Conservation (phyloP, 1,284 basidiomycete genomes). For the Stygiomarasmius scandens region DNA sequence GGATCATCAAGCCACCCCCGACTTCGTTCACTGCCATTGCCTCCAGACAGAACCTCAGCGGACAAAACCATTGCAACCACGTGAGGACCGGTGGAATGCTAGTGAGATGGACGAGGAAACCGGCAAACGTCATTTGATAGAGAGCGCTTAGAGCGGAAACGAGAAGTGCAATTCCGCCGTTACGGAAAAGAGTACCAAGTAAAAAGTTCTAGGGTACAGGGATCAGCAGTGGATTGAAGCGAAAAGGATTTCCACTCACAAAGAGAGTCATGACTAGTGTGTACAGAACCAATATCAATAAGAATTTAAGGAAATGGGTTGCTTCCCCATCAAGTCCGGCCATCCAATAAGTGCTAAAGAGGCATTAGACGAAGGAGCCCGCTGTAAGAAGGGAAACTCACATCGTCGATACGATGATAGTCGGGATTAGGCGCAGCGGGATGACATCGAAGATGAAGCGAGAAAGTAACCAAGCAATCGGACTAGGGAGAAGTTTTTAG, state of each 20-base stretch:
- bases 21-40: constrained; percentile 90
- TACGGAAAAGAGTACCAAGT: constrained; percentile 78
- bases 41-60: constrained; percentile 77
- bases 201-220: constrained; percentile 77
- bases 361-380: constrained; percentile 10
- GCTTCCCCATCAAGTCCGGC: constrained; percentile 77
- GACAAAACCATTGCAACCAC: constrained; percentile 84
- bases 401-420: constrained; percentile 82
- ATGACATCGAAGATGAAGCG: constrained; percentile 84
- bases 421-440: constrained; percentile 82
- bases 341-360: constrained; percentile 84
- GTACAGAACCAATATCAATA: constrained; percentile 77
- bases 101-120: constrained; percentile 82
- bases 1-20: constrained; percentile 79
- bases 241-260: constrained; percentile 47
- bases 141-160: constrained; percentile 75
- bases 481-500: constrained; percentile 43
- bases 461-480: constrained; percentile 85
- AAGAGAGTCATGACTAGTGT: constrained; percentile 83
- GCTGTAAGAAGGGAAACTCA: constrained; percentile 33
- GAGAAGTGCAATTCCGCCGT: constrained; percentile 88
- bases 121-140: constrained; percentile 85
- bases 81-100: constrained; percentile 82
- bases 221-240: constrained; percentile 7
- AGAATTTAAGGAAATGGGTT: constrained; percentile 80